Evolutionary conservation across 345 rosid genomes (phyloP).

Genomic region (Eucalyptus sp.): DNA sequence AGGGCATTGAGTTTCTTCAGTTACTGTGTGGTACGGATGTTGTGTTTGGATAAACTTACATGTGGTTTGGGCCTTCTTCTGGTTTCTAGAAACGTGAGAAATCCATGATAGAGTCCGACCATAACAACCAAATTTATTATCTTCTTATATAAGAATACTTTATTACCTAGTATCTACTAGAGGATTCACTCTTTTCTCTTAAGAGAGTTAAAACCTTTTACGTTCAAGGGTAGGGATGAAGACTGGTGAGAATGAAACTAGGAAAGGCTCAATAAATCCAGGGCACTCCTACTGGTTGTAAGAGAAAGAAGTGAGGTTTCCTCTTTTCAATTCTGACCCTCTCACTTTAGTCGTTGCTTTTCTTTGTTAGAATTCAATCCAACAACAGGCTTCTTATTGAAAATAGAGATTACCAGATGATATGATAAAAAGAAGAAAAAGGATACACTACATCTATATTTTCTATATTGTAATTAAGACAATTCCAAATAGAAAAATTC

Average conservation of each 20-base stretch:
- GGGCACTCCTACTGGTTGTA: not conserved
- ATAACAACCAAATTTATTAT: not conserved
- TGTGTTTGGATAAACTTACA: not conserved
- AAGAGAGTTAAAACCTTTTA: not conserved
- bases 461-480: not conserved
- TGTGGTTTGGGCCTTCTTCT: not conserved
- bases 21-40: not conserved
- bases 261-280: not conserved
- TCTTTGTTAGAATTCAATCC: not conserved
- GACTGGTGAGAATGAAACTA: not conserved
- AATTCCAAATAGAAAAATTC: not conserved
- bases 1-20: not conserved
- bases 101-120: not conserved
- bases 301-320: not conserved
- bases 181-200: not conserved
- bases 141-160: not conserved
- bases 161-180: not conserved
- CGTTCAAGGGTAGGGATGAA: not conserved
- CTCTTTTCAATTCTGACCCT: not conserved
- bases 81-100: not conserved
- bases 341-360: not conserved
- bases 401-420: not conserved
- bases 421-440: not conserved
- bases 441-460: not conserved
- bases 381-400: not conserved